Evolutionary conservation across 2,329 filamentous ascomycete genomes (phyloP), one percentile per base, ranked within the genome.

Genomic region (Didymella lethalis): DNA sequence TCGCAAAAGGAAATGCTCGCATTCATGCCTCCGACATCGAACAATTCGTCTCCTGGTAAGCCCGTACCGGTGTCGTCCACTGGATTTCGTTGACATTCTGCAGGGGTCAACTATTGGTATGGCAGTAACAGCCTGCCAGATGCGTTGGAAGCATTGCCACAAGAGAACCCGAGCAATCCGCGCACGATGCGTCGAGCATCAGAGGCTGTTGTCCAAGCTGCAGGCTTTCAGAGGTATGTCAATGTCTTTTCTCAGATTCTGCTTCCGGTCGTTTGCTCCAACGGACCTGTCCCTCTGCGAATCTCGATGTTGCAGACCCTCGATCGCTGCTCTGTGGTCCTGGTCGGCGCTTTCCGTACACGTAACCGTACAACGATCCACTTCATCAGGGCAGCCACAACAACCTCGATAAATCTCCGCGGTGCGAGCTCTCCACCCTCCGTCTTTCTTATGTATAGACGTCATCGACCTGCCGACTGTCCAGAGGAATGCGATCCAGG

Each of bases 1-100:
- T 61, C 57, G 47, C 62, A 44, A 58, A 64, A 62, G 72, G 70
- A 71, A 59, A 76, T 76, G 74, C 66, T 75, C 57, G 73, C 71
- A 67, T 65, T 73, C 71, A 76, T 75, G 74, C 69, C 72, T 73
- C 64, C 72, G 62, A 71, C 72, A 65, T 65, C 71, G 41, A 64
- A 68, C 61, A 72, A 74, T 56, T 70, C 72, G 48, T 71, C 72
- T 59, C 70, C 72, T 59, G 70, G 74, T 76, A 65, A 62, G 64
- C 47, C 52, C 51, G 54, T 53, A 43, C 16, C 48, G 56, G 45
- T 20, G 26, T 26, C 23, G 54, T n/a, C 34, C 38, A 46, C 20
- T 46, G 49, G 25, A 48, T 36, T 46, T 31, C 31, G 57, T 74
- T 57, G 72, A 62, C 29, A 45, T 18, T 32, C 41, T 31, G 28